Evolutionary conservation across 495 filamentous ascomycete species (phyloP).

Genomic region (Tetracladium setigerum): DNA sequence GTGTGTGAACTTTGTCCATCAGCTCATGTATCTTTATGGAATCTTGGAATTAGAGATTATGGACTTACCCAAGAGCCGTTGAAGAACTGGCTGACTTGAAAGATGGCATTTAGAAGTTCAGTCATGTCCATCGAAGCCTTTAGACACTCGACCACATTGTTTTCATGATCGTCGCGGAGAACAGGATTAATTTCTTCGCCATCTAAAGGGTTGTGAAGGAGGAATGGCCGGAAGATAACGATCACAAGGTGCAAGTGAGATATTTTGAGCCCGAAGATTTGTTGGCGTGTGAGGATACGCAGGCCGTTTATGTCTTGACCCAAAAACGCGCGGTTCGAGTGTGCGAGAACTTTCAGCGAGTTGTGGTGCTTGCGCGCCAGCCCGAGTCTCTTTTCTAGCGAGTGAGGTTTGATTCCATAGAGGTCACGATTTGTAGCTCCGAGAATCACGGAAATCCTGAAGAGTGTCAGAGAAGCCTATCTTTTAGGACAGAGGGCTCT

Average conservation of each 20-base stretch:
- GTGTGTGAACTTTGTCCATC: slow-evolving; percentile 39
- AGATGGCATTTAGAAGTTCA: slow-evolving; percentile 32
- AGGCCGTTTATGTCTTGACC: slow-evolving; percentile 37
- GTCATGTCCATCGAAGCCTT: slow-evolving; percentile 13
- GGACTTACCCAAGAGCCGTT: slow-evolving; percentile 3
- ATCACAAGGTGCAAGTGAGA: slow-evolving; percentile 48
- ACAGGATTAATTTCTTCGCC: not conserved
- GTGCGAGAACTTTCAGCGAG: slow-evolving; percentile 31
- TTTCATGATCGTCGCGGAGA: not conserved
- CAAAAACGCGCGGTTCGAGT: slow-evolving; percentile 24
- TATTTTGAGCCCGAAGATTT: slow-evolving; percentile 45
- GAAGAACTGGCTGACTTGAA: slow-evolving; percentile 7
- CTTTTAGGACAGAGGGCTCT: not conserved
- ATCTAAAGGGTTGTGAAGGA: slow-evolving; percentile 31
- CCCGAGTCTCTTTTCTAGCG: slow-evolving; percentile 26
- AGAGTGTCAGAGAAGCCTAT: slow-evolving; percentile 3
- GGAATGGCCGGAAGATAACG: slow-evolving; percentile 47
- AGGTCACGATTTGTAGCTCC: slow-evolving; percentile 22
- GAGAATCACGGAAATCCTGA: slow-evolving; percentile 30
- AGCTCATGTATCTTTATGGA: slow-evolving; percentile 18
- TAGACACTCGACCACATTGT: slow-evolving; percentile 1
- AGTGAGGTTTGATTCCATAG: slow-evolving; percentile 36
- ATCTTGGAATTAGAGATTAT: not conserved
- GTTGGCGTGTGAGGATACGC: slow-evolving; percentile 43
- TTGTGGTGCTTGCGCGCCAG: slow-evolving; percentile 22